Base-by-base conservation (phyloP, 495 filamentous ascomycete species). In the Endocarpon pusillum region DNA sequence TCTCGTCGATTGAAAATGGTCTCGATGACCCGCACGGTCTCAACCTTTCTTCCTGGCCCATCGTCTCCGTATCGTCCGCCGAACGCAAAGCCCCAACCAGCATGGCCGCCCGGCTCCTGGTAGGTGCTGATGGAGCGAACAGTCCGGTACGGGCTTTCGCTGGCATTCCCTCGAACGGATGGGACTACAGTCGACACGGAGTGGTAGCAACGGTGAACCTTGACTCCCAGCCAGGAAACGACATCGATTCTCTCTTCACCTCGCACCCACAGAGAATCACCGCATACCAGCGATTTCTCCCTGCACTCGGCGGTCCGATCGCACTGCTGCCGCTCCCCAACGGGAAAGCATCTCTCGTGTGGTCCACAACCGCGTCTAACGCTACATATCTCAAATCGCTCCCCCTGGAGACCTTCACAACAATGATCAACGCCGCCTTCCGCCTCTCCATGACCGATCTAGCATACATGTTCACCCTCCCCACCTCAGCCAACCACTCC, bases 211-310 rank as follows among this genome's bases (percentile, higher is more conserved):
- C 85, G 0, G 55, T 99, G 15, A 63, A 76, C 32, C 61, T 94
- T 6, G 64, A 70, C 19, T 25, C 23, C 8, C 23, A 25, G 12
- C 41, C 48, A 14, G 65, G 62, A 25, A n/a, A n/a, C n/a, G n/a
- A n/a, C n/a, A n/a, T n/a, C n/a, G 48, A 31, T 16, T 29, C 25
- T 18, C 15, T 25, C 19, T 39, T n/a, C 3, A 3, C 16, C 31
- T 29, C 42, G 30, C 49, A 49, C 1, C 33, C 42, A 20, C 64
- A 59, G 16, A 54, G 47, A 36, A 79, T 78, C 42, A 81, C 71
- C 32, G 89, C 89, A 19, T 99, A 92, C 53, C 89, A 99, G 59
- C 71, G 89, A 21, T 99, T 99, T 55, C 66, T 99, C 14, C 89
- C 89, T 1, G 78, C 81, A 0, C 53, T 65, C 6, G 61, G 61